Evolutionary conservation across 306 rosid species (phyloP), one percentile per base, ranked within the genome.

Genomic region (Fragaria iinumae): DNA sequence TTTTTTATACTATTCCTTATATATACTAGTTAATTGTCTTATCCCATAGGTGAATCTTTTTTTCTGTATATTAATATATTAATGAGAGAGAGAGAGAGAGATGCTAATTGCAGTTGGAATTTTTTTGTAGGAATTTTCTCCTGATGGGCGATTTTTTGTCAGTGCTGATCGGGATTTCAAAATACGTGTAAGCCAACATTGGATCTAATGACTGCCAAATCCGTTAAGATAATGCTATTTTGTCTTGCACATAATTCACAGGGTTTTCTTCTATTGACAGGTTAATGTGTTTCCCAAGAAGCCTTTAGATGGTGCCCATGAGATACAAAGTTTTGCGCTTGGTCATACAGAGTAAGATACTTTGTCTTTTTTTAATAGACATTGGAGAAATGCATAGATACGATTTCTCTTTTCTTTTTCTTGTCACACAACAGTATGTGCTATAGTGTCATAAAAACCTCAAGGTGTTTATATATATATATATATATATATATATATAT

Each of bases 111-210:
- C 13, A 69, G 8, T 27, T 59, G 34, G 63, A 17, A 55, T 29
- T 71, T 71, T 75, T 75, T 71, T 69, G 80, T 87, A 95, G 98
- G 93, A 95, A 49, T 88, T 95, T 82, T 95, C 97, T 5, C 91
- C 89, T 0, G 96, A 92, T 81, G 96, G 90, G 47, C 80, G 77
- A 70, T 89, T 80, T 81, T 80, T 95, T 79, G 68, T 90, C 47
- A 95, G 93, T 87, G 97, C 98, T 5, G 98, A 89, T 80, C 89
- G 97, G 62, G 98, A 95, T 89, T 90, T 84, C 81, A 95, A 95
- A 87, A 90, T 95, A 80, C 95, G 97, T 45, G 98, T 95, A 84
- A 78, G 85, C 77, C 81, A 80, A 4, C 23, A 29, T 63, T 70
- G 20, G 14, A 65, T 12, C 27, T 65, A 34, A 65, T 36, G 14